Percentiles rank a stretch among this genome's conserved stretches.
These are phyloP conservation scores for Naganishia kalamii DNA, from an alignment of 768 basidiomycete species.

Conservation along the genomic window DNA sequence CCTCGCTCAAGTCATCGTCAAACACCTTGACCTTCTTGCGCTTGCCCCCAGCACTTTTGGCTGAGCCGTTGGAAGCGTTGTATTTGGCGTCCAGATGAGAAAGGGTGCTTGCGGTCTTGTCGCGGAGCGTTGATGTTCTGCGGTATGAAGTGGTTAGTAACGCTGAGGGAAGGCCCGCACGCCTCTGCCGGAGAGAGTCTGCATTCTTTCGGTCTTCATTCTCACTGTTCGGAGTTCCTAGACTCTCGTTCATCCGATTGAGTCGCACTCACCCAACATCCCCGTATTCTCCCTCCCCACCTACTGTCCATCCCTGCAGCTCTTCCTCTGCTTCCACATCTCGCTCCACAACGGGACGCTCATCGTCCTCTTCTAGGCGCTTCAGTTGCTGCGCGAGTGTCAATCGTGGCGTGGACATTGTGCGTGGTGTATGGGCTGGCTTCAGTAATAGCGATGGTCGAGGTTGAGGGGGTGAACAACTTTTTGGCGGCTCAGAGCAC, in stretches of 20 bases:
- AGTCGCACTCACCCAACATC: slow-evolving; percentile 69
- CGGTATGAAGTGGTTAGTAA: neutral
- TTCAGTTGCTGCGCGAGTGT: slow-evolving; percentile 65
- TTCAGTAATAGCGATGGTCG: too few relatives aligned
- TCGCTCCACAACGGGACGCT: neutral
- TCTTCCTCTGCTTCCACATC: slow-evolving; percentile 40
- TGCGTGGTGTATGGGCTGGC: too few relatives aligned
- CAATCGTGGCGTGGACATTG: slow-evolving; percentile 29
- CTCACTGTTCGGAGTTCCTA: too few relatives aligned
- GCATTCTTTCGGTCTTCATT: too few relatives aligned
- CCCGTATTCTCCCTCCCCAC: slow-evolving; percentile 65
- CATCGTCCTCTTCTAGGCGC: slow-evolving; percentile 57
- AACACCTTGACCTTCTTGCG: slow-evolving; percentile 54
- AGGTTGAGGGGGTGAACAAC: too few relatives aligned
- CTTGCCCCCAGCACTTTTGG: slow-evolving; percentile 52
- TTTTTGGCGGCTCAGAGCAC: too few relatives aligned
- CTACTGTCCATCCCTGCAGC: slow-evolving; percentile 42
- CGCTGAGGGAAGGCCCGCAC: neutral
- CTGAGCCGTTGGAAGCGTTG: slow-evolving; percentile 49
- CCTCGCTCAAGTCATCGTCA: slow-evolving; percentile 38
- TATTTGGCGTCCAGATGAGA: slow-evolving; percentile 67
- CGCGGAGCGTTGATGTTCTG: slow-evolving; percentile 67
- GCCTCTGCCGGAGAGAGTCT: too few relatives aligned
- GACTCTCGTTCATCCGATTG: neutral
- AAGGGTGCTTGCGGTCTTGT: slow-evolving; percentile 54